Evolutionary conservation across 2,329 filamentous ascomycete species (phyloP), one percentile per base, ranked within the genome.

Genomic region (Trichoderma sp.): DNA sequence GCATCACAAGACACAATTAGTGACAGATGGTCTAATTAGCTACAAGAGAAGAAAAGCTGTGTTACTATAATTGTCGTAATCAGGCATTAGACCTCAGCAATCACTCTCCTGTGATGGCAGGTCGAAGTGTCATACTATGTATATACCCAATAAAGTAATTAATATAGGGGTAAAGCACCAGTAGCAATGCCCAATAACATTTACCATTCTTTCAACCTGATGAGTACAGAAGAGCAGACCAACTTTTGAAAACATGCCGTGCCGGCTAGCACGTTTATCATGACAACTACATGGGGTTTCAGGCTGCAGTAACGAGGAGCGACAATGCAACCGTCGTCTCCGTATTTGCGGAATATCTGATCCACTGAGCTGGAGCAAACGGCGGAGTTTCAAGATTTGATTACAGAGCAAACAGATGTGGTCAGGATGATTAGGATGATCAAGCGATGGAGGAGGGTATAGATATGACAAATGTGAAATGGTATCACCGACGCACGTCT

Each of bases 271-370:
- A 34, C 14, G 11, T 14, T 34, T 34, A 34, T 34, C 32, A 14
- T 6, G 32, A 13, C 11, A 14, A 13, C 14, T 5, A n/a, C n/a
- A 34, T 51, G n/a, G 59, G 32, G 11, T 34, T 14, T 34, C 32
- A 34, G 32, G 39, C 49, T 49, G 59, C 59, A 28, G 59, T 60
- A 34, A 60, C 18, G 39, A 49, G 24, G 28, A 21, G 5, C 18
- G 10, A 26, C 30, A 5, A 49, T 32, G 37, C 21, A 32, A 52
- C 21, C 26, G 13, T 28, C 26, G 32, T 39, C 60, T 55, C 60
- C 49, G 49, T 64, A 16, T 54, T n/a, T 64, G 60, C 60, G 49
- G 60, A 55, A 55, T 64, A 14, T 16, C 37, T 34, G 60, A 55
- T 64, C 49, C 60, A 64, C 60, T 43, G 34, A n/a, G 24, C 26